Base-by-base conservation (phyloP, 106 monocot genomes). In the Phalaenopsis equestris region DNA sequence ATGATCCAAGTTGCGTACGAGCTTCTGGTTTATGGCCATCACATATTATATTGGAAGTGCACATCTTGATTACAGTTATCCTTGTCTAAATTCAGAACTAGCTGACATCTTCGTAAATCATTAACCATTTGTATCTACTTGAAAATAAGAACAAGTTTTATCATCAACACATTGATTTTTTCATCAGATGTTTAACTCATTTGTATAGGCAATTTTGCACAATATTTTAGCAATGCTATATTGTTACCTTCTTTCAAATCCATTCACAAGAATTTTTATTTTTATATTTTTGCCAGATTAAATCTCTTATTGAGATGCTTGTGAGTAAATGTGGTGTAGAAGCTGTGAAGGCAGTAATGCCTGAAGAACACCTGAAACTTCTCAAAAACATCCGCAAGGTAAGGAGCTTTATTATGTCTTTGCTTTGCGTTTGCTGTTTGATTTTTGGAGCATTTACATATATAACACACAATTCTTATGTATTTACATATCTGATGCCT, bases 331-430 rank as follows among this genome's bases (percentile, higher is more conserved):
- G 97, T 85, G 97, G 97, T 75, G 80, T 94, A 49, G 97, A 94
- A 72, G 97, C 97, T 78, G 97, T 97, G 45, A 97, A 88, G 83
- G 86, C 84, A 43, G 90, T 97, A 30, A 97, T 94, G 92, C 97
- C 97, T 82, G 92, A 92, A 79, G 94, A 94, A 79, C 97, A 97
- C 80, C 90, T 97, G 86, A 97, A 94, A 67, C 81, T 97, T 37
- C 88, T 97, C 1, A 90, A 90, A 52, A 97, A 94, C 76, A 97
- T 97, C 75, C 82, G 90, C 58, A 97, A 97, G 96, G 96, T 93
- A 78, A 76, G 70, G 38, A 45, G 19, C 43, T 43, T 42, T 9
- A 42, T 74, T 36, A 45, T 72, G 8, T n/a, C 64, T 3, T 38
- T 39, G 2, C 70, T 12, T 70, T 7, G 6, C 3, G 56, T 65